Conservation (phyloP, 2,329 filamentous ascomycete species). For the Leptodontidium sp. region DNA sequence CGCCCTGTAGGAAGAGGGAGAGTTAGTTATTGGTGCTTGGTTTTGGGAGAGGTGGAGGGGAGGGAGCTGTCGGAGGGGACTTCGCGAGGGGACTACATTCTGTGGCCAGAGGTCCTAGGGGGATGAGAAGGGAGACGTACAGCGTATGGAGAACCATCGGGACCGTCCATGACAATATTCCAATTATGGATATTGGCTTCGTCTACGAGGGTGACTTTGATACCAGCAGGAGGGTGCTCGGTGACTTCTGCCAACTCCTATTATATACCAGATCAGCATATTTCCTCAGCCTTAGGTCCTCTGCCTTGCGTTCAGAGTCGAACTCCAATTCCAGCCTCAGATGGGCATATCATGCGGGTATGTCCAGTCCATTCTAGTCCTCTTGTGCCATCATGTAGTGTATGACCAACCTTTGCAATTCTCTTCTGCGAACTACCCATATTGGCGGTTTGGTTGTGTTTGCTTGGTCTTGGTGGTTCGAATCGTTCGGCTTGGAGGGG, state of each 20-base stretch:
- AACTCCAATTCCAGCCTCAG: neutral
- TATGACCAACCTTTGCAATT: conserved; percentile 40
- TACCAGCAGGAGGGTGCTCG: conserved; percentile 62
- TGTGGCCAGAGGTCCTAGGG: neutral
- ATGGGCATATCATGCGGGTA: neutral
- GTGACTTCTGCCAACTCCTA: conserved; percentile 69
- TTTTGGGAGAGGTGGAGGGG: neutral
- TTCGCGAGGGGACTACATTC: too few relatives aligned
- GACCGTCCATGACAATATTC: conserved; percentile 73
- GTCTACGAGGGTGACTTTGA: conserved; percentile 63
- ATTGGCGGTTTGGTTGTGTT: conserved; percentile 11
- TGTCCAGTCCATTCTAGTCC: neutral
- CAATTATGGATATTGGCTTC: conserved; percentile 73
- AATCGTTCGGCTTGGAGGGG: conserved; percentile 13
- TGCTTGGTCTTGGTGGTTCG: conserved; percentile 9
- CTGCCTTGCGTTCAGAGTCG: neutral
- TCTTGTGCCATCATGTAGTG: neutral
- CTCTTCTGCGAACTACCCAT: conserved; percentile 44
- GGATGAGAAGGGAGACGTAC: conserved; percentile 52
- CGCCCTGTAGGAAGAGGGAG: conserved; percentile 55
- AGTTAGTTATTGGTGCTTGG: neutral
- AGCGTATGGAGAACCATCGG: conserved; percentile 68
- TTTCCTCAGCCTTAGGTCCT: conserved; percentile 23
- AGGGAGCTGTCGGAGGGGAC: neutral
- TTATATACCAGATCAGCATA: conserved; percentile 17